phyloP scores from a whole-genome alignment of 2,329 filamentous ascomycete genomes.

The Blumeria graminis region DNA sequence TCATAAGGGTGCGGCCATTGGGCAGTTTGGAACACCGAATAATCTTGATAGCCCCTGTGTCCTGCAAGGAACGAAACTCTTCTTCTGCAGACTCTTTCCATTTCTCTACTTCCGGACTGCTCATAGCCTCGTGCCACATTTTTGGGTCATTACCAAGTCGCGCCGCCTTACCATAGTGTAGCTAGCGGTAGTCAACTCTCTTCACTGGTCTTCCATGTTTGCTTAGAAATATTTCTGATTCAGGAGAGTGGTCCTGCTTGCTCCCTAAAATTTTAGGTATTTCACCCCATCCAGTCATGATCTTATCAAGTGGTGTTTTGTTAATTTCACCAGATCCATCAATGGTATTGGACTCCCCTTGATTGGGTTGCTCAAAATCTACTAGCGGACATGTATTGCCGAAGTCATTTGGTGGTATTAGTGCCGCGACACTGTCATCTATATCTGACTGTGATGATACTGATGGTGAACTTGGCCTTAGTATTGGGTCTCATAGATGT shows the following conservation, averaged over 20 bases:
- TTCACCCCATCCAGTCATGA: not conserved
- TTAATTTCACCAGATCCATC: not conserved
- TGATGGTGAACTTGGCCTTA: too few species aligned
- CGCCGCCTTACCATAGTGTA: not conserved
- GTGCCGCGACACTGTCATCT: too few species aligned
- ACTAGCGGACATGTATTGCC: too few species aligned
- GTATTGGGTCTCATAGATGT: too few species aligned
- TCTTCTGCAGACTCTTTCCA: not conserved
- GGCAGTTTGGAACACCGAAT: not conserved
- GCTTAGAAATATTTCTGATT: not conserved
- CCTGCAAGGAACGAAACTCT: not conserved
- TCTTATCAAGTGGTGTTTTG: not conserved
- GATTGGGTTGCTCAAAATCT: too few species aligned
- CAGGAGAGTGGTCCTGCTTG: not conserved
- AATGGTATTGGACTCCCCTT: not conserved
- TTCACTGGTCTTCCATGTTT: not conserved
- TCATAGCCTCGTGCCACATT: not conserved
- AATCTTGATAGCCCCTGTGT: not conserved
- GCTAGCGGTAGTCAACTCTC: not conserved
- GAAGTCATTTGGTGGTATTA: too few species aligned
- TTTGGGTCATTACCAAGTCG: not conserved
- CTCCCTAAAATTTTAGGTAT: not conserved
- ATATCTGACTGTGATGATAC: too few species aligned
- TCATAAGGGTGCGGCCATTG: not conserved
- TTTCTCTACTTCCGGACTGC: not conserved